A percentile compares a stretch with the other conserved stretches of the same genome.
These are phyloP conservation scores for Globisporangium heterothallicum DNA, from an alignment of 352 stramenopile species.

Conservation along the genomic window DNA sequence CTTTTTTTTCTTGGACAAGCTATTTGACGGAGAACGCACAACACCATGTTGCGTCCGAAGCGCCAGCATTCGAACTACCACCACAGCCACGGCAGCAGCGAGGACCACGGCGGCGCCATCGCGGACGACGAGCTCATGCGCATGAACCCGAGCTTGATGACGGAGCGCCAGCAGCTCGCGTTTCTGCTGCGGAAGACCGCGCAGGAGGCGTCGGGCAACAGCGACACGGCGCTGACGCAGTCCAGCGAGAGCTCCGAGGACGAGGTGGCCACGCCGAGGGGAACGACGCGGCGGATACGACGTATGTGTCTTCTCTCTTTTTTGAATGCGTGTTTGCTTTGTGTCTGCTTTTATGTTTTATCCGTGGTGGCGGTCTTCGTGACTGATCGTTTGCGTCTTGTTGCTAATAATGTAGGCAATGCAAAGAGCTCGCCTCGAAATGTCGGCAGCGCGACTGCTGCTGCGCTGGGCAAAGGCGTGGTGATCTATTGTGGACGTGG, in stretches of 20 bases:
- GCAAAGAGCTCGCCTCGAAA: slow-evolving; percentile 8
- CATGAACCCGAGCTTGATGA: slow-evolving; percentile 75
- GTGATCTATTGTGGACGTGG: slow-evolving; percentile 16
- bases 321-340: neutral
- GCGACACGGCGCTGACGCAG: slow-evolving; percentile 17
- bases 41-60: slow-evolving; percentile 6
- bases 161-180: slow-evolving; percentile 71
- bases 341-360: neutral
- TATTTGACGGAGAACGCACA: neutral
- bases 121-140: too few relatives aligned
- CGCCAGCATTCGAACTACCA: slow-evolving; percentile 1
- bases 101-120: slow-evolving; percentile 9
- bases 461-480: slow-evolving; percentile 3
- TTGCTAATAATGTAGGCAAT: slow-evolving; percentile 4
- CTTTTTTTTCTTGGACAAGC: too few relatives aligned
- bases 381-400: too few relatives aligned
- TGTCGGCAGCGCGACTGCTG: neutral
- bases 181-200: slow-evolving; percentile 70
- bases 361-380: too few relatives aligned
- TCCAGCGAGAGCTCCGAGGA: slow-evolving; percentile 28
- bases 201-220: slow-evolving; percentile 30
- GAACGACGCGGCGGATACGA: slow-evolving; percentile 1
- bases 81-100: slow-evolving; percentile 11
- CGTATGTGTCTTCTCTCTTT: slow-evolving; percentile 3
- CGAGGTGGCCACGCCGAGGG: neutral